Percentiles rank a stretch among this genome's conserved stretches.
Conservation (phyloP, 352 stramenopile species). For the Phytophthora uliginosa region DNA sequence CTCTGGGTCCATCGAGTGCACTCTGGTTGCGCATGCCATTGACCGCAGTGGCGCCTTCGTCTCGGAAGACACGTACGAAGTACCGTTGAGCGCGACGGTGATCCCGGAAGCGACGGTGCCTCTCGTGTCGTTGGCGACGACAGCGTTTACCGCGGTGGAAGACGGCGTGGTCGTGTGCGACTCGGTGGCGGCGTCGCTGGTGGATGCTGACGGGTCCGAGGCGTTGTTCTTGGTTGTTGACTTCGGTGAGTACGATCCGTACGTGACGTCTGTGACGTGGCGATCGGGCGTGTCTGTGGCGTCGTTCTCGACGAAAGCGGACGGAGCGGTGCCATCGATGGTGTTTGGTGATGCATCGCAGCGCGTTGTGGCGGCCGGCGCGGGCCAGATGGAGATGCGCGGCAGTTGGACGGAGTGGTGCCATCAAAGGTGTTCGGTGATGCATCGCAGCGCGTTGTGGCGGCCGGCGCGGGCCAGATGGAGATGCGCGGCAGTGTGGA, state of each 20-base stretch:
- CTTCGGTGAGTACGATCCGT: slow-evolving; percentile 22
- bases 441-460: slow-evolving; percentile 9
- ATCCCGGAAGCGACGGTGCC: slow-evolving; percentile 36
- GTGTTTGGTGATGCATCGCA: slow-evolving; percentile 11
- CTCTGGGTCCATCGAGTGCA: slow-evolving; percentile 42
- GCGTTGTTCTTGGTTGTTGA: slow-evolving; percentile 41
- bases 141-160: slow-evolving; percentile 30
- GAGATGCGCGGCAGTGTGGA: slow-evolving; percentile 36
- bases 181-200: slow-evolving; percentile 32
- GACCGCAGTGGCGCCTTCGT: slow-evolving; percentile 29
- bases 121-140: slow-evolving; percentile 17
- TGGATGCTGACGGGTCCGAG: slow-evolving; percentile 53
- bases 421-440: slow-evolving; percentile 9
- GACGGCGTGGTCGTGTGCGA: slow-evolving; percentile 36
- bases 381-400: slow-evolving; percentile 19
- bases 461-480: slow-evolving; percentile 10
- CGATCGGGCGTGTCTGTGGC: slow-evolving; percentile 12
- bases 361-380: slow-evolving; percentile 19
- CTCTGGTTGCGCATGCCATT: slow-evolving; percentile 17
- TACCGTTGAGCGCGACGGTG: slow-evolving; percentile 24
- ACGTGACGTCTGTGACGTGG: slow-evolving; percentile 33
- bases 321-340: slow-evolving; percentile 16
- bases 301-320: slow-evolving; percentile 17
- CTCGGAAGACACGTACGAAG: slow-evolving; percentile 26
- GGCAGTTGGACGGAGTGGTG: slow-evolving; percentile 10